These are phyloP conservation scores for Colletotrichum zoysiae DNA, from an alignment of 2,329 filamentous ascomycete species.

Conservation along the genomic window DNA sequence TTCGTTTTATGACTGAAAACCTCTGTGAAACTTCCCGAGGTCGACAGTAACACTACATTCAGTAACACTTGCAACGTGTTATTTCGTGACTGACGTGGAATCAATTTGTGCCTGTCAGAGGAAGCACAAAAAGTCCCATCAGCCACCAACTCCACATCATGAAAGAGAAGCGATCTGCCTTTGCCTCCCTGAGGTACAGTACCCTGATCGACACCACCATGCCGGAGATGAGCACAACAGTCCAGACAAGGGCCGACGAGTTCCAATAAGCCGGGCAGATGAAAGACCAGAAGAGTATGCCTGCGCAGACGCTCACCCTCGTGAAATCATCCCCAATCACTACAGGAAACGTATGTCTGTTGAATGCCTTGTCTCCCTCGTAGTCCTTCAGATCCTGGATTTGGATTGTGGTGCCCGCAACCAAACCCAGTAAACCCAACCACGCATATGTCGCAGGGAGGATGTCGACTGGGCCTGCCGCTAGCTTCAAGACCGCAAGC, in stretches of 20 bases:
- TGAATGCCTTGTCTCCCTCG: neutral
- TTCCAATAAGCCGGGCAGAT: neutral
- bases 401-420: neutral
- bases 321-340: neutral
- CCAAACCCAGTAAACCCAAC: neutral
- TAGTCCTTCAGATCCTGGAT: conserved; percentile 11
- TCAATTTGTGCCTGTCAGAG: neutral
- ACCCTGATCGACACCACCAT: neutral
- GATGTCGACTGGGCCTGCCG: neutral
- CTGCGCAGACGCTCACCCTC: neutral
- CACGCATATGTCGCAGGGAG: neutral
- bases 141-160: neutral
- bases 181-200: neutral
- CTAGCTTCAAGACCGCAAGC: neutral
- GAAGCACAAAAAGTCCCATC: neutral
- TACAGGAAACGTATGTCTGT: conserved; percentile 20
- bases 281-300: neutral
- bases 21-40: too few species aligned
- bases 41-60: too few species aligned
- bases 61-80: too few species aligned
- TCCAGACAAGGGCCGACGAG: neutral
- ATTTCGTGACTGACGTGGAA: neutral
- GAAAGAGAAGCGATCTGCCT: neutral
- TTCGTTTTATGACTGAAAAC: too few species aligned
- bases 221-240: neutral